These are phyloP conservation scores for Madurella mycetomatis DNA, from an alignment of 2,329 filamentous ascomycete species.

Conservation along the genomic window DNA sequence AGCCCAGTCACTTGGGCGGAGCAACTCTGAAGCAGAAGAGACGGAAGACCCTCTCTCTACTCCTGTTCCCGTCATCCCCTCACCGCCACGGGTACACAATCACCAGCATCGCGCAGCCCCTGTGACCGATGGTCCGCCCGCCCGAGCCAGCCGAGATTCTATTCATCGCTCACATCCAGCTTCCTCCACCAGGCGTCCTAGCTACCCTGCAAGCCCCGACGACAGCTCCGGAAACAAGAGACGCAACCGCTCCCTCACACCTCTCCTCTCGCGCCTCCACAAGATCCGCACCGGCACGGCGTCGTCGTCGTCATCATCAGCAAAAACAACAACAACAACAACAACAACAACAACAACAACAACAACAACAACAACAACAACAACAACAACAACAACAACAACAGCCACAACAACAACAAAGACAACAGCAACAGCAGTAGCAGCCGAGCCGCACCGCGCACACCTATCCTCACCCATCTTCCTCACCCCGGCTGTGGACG, in stretches of 20 bases:
- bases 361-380: no score
- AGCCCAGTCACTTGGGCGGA: not conserved
- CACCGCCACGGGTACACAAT: conserved; percentile 14
- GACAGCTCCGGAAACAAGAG: no score
- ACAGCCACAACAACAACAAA: no score
- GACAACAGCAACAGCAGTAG: no score
- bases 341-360: no score
- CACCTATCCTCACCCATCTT: not conserved
- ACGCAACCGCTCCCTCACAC: no score
- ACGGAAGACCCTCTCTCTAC: conserved; percentile 11
- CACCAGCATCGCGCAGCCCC: not conserved
- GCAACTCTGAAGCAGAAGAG: conserved; percentile 12
- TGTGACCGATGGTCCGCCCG: not conserved
- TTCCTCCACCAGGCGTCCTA: not conserved
- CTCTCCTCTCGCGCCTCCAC: no score
- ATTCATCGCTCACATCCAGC: not conserved
- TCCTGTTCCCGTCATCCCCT: not conserved
- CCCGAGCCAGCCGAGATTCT: not conserved
- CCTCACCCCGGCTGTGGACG: not conserved
- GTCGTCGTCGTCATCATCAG: no score
- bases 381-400: no score
- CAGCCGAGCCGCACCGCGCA: not conserved
- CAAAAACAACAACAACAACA: no score
- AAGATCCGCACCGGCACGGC: no score
- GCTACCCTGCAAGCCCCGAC: no score